Evolutionary conservation across 108 stramenopile genomes (phyloP).

Genomic region (Parmales sp.): DNA sequence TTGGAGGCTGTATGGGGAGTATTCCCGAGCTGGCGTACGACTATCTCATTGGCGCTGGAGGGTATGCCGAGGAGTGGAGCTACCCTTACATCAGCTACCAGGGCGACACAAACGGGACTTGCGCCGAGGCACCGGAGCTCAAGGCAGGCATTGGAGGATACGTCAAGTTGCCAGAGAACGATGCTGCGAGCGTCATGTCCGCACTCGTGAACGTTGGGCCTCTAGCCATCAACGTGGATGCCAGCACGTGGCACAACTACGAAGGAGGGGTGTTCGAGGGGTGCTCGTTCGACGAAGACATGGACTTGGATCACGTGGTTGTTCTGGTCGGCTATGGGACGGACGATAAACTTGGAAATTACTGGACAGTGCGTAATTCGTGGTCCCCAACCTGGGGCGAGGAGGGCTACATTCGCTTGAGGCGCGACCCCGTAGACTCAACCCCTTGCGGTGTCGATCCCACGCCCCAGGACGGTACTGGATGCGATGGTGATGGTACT

Average conservation of each 20-base stretch:
- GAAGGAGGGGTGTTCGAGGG: neutral
- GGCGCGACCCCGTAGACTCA: neutral
- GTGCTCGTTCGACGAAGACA: neutral
- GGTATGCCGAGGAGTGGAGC: neutral
- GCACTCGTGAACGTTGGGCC: neutral
- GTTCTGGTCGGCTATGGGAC: neutral
- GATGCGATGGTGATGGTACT: neutral
- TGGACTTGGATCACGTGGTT: neutral
- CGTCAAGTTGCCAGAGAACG: neutral
- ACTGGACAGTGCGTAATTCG: constrained; percentile 26
- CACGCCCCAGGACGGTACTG: neutral
- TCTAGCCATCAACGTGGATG: neutral
- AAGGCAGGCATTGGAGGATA: neutral
- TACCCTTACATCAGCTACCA: neutral
- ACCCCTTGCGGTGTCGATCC: neutral
- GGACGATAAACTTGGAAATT: neutral
- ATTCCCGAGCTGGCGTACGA: constrained; percentile 60
- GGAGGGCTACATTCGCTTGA: constrained; percentile 22
- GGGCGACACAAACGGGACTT: neutral
- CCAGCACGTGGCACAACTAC: neutral
- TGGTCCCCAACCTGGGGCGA: constrained; percentile 29
- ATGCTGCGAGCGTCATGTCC: neutral
- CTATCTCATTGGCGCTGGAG: constrained; percentile 28
- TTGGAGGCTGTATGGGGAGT: constrained; percentile 49
- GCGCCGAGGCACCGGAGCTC: neutral